Evolutionary conservation across 805 yeast species (phyloP).

Genomic region (Komagataella pastoris): DNA sequence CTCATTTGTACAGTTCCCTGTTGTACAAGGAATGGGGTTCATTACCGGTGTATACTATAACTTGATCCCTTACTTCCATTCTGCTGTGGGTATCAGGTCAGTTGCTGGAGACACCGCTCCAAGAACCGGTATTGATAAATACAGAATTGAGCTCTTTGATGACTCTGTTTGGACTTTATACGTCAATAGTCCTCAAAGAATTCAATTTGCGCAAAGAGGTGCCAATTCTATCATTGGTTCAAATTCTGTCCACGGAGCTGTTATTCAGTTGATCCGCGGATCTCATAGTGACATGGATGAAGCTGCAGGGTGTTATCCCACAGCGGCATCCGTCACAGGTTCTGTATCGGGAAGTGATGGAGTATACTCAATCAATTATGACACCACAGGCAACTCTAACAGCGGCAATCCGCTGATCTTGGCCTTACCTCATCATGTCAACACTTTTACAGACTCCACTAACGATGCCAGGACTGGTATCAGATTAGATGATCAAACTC

Average conservation of each 20-base stretch:
- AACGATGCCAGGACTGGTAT: slow-evolving; percentile 23
- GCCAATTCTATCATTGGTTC: slow-evolving; percentile 22
- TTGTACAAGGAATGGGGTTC: slow-evolving; percentile 52
- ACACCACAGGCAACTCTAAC: slow-evolving; percentile 34
- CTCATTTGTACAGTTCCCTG: slow-evolving; percentile 27
- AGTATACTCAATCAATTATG: slow-evolving; percentile 31
- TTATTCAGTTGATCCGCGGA: slow-evolving; percentile 48
- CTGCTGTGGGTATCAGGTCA: slow-evolving; percentile 31
- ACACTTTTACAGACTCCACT: slow-evolving; percentile 14
- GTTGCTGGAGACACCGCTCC: slow-evolving; percentile 22
- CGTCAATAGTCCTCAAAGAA: slow-evolving; percentile 24
- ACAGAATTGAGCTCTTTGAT: slow-evolving; percentile 22
- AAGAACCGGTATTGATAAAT: slow-evolving; percentile 21
- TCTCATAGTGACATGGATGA: slow-evolving; percentile 33
- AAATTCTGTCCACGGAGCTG: slow-evolving; percentile 29
- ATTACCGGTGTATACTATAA: slow-evolving; percentile 33
- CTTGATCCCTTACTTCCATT: slow-evolving; percentile 29
- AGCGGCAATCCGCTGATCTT: slow-evolving; percentile 33
- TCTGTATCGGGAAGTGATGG: slow-evolving; percentile 12
- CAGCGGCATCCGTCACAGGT: slow-evolving; percentile 28
- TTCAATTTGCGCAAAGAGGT: slow-evolving; percentile 5
- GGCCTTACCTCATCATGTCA: slow-evolving; percentile 41
- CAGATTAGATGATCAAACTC: slow-evolving; percentile 29
- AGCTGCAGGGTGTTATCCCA: slow-evolving; percentile 58
- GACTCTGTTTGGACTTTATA: slow-evolving; percentile 38